phyloP scores from a whole-genome alignment of 352 stramenopile genomes.

The Globisporangium echinulatum region DNA sequence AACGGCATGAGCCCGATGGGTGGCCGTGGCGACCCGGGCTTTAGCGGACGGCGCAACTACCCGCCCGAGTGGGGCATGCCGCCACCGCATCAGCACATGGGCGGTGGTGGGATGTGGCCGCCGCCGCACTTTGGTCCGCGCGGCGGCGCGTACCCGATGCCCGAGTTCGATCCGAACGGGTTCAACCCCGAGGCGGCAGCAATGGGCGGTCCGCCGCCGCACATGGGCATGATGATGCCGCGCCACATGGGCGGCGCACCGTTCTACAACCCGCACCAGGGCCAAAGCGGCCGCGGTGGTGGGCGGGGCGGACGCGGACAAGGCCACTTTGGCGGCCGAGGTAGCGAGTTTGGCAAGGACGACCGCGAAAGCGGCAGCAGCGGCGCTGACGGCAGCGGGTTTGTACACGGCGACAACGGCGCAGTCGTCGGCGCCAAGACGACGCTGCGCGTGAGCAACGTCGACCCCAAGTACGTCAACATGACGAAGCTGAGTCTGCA shows the following conservation, averaged over 20 bases:
- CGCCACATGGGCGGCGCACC: slow-evolving; percentile 45
- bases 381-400: neutral
- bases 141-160: slow-evolving; percentile 35
- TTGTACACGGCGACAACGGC: neutral
- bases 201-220: slow-evolving; percentile 47
- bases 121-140: slow-evolving; percentile 39
- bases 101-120: slow-evolving; percentile 42
- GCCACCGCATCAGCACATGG: slow-evolving; percentile 31
- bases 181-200: slow-evolving; percentile 60
- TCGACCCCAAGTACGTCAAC: slow-evolving; percentile 86
- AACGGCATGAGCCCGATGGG: slow-evolving; percentile 7
- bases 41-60: slow-evolving; percentile 45
- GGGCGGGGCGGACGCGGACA: slow-evolving; percentile 18
- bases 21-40: slow-evolving; percentile 21
- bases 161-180: slow-evolving; percentile 59
- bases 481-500: slow-evolving; percentile 85
- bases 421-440: slow-evolving; percentile 33
- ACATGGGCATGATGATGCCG: slow-evolving; percentile 63
- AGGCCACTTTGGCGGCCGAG: slow-evolving; percentile 28
- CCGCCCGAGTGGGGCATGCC: slow-evolving; percentile 63
- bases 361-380: slow-evolving; percentile 11
- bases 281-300: slow-evolving; percentile 29
- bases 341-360: slow-evolving; percentile 17
- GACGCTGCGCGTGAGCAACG: slow-evolving; percentile 79
- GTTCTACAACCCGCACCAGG: slow-evolving; percentile 23